phyloP scores from a whole-genome alignment of 1,284 basidiomycete genomes.

The Fistulinella staudtii region DNA sequence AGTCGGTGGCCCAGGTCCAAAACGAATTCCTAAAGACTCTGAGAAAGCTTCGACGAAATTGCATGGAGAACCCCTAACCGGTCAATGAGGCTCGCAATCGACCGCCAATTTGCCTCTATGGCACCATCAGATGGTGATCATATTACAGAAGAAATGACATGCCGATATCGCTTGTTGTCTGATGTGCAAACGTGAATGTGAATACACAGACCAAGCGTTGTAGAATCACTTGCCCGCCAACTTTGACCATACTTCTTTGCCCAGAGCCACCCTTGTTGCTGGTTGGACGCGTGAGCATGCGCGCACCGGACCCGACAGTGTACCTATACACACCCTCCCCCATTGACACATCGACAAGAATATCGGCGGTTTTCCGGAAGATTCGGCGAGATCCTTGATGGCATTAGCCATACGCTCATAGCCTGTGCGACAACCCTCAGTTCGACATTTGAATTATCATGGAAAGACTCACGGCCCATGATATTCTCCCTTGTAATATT shows the following conservation, averaged over 20 bases:
- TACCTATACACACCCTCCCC: conserved; percentile 44
- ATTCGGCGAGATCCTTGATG: conserved; percentile 41
- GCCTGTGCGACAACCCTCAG: conserved; percentile 28
- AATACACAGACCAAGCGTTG: neutral
- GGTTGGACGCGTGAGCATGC: conserved; percentile 4
- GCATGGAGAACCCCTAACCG: conserved; percentile 18
- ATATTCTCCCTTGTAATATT: conserved; percentile 50
- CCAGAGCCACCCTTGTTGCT: conserved; percentile 62
- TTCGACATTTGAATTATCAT: neutral
- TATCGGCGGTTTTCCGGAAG: conserved; percentile 43
- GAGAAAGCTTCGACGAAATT: conserved; percentile 1
- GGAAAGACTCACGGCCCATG: conserved; percentile 46
- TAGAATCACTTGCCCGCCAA: conserved; percentile 47
- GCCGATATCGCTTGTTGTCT: conserved; percentile 58
- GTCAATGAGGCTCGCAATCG: conserved; percentile 39
- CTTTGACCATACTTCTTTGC: conserved; percentile 49
- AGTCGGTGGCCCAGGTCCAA: conserved; percentile 40
- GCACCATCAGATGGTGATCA: conserved; percentile 5
- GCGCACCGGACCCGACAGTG: neutral
- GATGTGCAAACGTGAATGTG: conserved; percentile 1
- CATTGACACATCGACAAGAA: conserved; percentile 54
- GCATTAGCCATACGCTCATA: conserved; percentile 54
- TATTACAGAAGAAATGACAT: neutral
- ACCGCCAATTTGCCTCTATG: conserved; percentile 32
- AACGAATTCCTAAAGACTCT: conserved; percentile 39